Evolutionary conservation across 2,329 filamentous ascomycete genomes (phyloP), one percentile per base, ranked within the genome.

Genomic region (Bipolaris gigantea): DNA sequence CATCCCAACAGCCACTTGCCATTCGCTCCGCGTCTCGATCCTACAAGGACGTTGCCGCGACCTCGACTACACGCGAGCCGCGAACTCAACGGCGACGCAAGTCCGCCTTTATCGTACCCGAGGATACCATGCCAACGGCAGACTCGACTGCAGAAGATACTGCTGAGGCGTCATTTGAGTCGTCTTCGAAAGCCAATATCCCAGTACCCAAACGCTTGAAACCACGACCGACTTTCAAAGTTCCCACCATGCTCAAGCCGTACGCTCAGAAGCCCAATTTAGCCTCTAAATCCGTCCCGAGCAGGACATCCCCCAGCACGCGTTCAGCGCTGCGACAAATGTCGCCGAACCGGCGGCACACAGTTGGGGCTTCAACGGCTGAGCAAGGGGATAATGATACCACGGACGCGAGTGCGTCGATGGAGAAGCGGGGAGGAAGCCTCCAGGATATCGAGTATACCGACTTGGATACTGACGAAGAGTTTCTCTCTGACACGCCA

Each of bases 141-240:
- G 56, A 53, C 39, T 61, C 60, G 6, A 58, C 58, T 7, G 59
- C 59, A 35, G 65, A 67, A 15, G 47, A 50, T n/a, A 15, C 58
- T 11, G 51, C 60, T 4, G 60, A 71, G 46, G 55, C 57, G 6
- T 69, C 66, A 3, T 66, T 69, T 38, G 62, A 53, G 19, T 62
- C 62, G 18, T 52, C 53, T 5, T 64, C 57, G 5, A 61, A 59
- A 23, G 50, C 57, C n/a, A 52, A 56, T 18, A 64, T 65, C 11
- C 74, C 74, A 2, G 73, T 70, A 6, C 76, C 77, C 3, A 80
- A 81, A 58, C 74, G 79, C 15, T 55, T 69, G 1, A 76, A 73
- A 48, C 66, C 72, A 23, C 66, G 69, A 18, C 52, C 60, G 4
- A 62, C 72, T 1, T 72, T 70, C 57, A 73, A 70, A 41, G 57